A percentile compares a stretch with the other conserved stretches of the same genome.
Evolutionary conservation across 768 basidiomycete species (phyloP).

Genomic region (Clitopilus hobsonii): DNA sequence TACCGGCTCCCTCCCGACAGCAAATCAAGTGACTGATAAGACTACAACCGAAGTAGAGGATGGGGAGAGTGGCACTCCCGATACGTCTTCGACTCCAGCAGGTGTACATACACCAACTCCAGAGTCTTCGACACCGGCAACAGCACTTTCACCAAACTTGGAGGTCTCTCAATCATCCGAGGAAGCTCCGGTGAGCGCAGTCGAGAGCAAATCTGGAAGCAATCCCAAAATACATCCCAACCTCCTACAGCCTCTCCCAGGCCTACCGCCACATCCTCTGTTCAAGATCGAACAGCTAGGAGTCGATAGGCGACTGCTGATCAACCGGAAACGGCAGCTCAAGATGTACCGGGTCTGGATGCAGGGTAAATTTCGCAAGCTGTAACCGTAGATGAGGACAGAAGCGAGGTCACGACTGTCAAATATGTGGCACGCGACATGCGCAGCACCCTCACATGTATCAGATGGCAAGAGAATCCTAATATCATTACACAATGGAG

Average conservation of each 20-base stretch:
- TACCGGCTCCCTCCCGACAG: slow-evolving; percentile 50
- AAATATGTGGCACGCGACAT: too few relatives aligned
- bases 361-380: slow-evolving; percentile 78
- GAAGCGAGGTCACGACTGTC: too few relatives aligned
- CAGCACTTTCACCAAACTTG: not conserved
- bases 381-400: too few relatives aligned
- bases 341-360: slow-evolving; percentile 99
- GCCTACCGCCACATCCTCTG: slow-evolving; percentile 48
- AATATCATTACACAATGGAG: not conserved
- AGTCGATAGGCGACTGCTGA: slow-evolving; percentile 82
- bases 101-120: not conserved
- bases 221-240: slow-evolving; percentile 29
- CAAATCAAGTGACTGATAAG: slow-evolving; percentile 23
- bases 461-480: not conserved
- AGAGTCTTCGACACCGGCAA: not conserved
- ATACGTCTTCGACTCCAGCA: slow-evolving; percentile 4
- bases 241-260: slow-evolving; percentile 27
- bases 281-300: slow-evolving; percentile 85
- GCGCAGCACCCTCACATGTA: too few relatives aligned
- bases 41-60: slow-evolving; percentile 29
- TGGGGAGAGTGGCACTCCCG: slow-evolving; percentile 21
- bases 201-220: not conserved
- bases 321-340: slow-evolving; percentile 90
- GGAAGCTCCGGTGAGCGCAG: too few relatives aligned
- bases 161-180: too few relatives aligned